Conservation (phyloP, 2,329 filamentous ascomycete species). For the Diaporthe ilicicola region DNA sequence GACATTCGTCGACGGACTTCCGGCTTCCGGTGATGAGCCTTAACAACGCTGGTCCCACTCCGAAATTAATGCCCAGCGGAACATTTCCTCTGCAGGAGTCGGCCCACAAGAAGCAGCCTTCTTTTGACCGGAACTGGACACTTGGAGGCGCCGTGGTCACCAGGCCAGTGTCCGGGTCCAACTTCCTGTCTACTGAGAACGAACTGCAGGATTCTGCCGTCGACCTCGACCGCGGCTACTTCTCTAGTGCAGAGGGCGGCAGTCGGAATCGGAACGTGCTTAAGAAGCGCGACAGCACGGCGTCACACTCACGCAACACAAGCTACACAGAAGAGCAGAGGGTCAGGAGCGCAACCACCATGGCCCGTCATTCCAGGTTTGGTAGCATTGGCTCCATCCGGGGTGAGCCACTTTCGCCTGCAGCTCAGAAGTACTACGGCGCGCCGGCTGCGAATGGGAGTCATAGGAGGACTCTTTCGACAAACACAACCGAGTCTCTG, state of each 20-base stretch:
- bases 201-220: conserved; percentile 57
- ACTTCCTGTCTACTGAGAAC: conserved; percentile 60
- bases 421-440: conserved; percentile 76
- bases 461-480: conserved; percentile 69
- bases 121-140: conserved; percentile 76
- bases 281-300: conserved; percentile 75
- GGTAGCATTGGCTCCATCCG: conserved; percentile 80
- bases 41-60: conserved; percentile 43
- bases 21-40: conserved; percentile 52
- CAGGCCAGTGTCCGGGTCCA: conserved; percentile 36
- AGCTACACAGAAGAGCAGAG: conserved; percentile 82
- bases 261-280: conserved; percentile 79
- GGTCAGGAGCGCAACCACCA: conserved; percentile 69
- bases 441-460: conserved; percentile 50
- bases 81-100: conserved; percentile 51
- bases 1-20: conserved; percentile 84
- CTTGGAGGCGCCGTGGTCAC: conserved; percentile 58
- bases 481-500: conserved; percentile 63
- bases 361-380: conserved; percentile 79
- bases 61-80: conserved; percentile 54
- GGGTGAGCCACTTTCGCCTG: conserved; percentile 68
- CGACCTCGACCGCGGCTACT: conserved; percentile 89
- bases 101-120: conserved; percentile 71
- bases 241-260: conserved; percentile 88
- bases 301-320: conserved; percentile 71